Evolutionary conservation across 2,329 filamentous ascomycete species (phyloP), one percentile per base, ranked within the genome.

Genomic region (Cladosporium halotolerans): DNA sequence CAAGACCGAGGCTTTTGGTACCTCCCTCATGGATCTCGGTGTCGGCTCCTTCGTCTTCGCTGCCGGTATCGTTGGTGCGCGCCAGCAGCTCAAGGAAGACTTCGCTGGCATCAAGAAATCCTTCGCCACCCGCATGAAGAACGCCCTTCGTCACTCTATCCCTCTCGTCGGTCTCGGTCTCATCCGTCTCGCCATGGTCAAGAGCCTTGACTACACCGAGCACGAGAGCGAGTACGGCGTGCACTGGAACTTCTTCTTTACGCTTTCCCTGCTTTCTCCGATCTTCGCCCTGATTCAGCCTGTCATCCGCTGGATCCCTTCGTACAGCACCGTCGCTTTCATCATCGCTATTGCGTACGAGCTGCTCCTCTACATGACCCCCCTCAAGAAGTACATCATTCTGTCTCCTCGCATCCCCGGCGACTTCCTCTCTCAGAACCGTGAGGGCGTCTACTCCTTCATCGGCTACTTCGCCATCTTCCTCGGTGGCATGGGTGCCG

Each of bases 231-330:
- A 99, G 68, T 99, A 99, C 66, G 93, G 93, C 41, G 89, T 99
- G 9, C 93, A 99, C 70, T 99, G 93, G 93, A 99, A 99, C 70
- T 99, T 99, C 71, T 99, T 99, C 78, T 97, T 97, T 72, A 99
- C 93, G 0, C 77, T 99, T 9, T 91, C 84, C 5, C 80, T 96
- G 45, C 74, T 99, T 19, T 89, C 92, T 0, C 91, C 91, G 0
- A 95, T 95, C 63, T 84, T 95, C 49, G 90, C 92, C 28, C 69
- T 93, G 0, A 88, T 92, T 56, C 88, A 95, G 67, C 80, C 86
- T 1, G 73, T 84, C 0, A 80, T 92, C 54, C 76, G 78, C 13
- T 65, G 86, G 52, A 72, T 95, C 3, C 87, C 88, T 3, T 92
- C 88, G 1, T 92, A 89, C 64, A 85, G 89, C 13, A 75, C 81